phyloP scores from a whole-genome alignment of 1,284 basidiomycete genomes.

The Ganoderma boninense region DNA sequence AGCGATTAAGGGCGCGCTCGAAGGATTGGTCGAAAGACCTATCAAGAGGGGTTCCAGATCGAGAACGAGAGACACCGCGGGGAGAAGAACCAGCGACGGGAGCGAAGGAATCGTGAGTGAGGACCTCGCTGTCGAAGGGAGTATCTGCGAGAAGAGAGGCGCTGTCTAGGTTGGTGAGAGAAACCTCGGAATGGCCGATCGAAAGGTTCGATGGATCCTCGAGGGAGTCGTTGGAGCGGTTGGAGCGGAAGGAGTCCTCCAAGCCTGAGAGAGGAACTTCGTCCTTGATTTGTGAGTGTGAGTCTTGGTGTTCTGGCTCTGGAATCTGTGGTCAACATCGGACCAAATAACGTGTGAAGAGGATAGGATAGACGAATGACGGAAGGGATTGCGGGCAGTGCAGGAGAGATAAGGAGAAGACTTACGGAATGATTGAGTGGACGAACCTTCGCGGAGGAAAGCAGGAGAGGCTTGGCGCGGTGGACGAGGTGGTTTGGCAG shows the following conservation, averaged over 20 bases:
- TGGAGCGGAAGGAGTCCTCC: conserved; percentile 47
- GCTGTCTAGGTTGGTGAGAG: conserved; percentile 37
- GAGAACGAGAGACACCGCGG: conserved; percentile 13
- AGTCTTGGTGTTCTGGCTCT: conserved; percentile 6
- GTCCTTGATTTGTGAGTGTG: conserved; percentile 35
- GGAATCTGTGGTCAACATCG: neutral
- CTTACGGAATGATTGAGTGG: conserved; percentile 15
- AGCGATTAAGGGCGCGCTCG: conserved; percentile 24
- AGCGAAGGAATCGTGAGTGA: conserved; percentile 21
- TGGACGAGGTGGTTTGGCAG: conserved; percentile 48
- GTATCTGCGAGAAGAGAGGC: conserved; percentile 36
- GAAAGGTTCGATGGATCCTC: conserved; percentile 44
- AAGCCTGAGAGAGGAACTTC: conserved; percentile 38
- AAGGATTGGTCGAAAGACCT: conserved; percentile 24
- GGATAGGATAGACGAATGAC: neutral
- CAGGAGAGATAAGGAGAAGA: neutral
- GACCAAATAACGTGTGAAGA: neutral
- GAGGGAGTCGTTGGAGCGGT: conserved; percentile 33
- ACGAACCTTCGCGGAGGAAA: conserved; percentile 8
- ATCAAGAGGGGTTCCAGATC: conserved; percentile 18
- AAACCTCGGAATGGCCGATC: conserved; percentile 39
- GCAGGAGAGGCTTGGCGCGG: conserved; percentile 10
- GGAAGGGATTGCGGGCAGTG: neutral
- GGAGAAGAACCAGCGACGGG: conserved; percentile 28
- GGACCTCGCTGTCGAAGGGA: conserved; percentile 21